Conservation (phyloP, 768 basidiomycete species). For the Tulasnella sp. region DNA sequence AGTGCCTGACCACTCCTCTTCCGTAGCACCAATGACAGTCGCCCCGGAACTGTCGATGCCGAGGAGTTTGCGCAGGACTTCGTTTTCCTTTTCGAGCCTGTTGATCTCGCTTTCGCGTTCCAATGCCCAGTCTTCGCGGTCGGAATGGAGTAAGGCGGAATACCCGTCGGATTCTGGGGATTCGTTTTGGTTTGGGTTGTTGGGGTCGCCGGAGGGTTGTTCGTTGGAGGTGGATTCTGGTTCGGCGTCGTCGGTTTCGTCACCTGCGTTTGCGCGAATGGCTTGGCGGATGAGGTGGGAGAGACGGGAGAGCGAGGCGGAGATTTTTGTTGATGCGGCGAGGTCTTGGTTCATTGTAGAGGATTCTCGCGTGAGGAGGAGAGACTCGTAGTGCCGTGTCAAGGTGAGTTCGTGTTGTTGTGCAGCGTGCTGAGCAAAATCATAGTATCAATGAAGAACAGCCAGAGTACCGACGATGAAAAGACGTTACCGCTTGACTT, state of each 20-base stretch:
- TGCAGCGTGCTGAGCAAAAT: constrained; percentile 58
- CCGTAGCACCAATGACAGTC: constrained; percentile 3
- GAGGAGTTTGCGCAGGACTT: constrained; percentile 57
- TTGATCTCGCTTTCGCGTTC: constrained; percentile 81
- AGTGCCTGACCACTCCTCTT: constrained; percentile 12
- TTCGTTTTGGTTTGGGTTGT: constrained; percentile 23
- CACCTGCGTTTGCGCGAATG: constrained; percentile 55
- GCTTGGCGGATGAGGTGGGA: constrained; percentile 58
- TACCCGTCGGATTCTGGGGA: background rate
- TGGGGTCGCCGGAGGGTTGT: background rate
- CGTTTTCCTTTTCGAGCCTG: constrained; percentile 74
- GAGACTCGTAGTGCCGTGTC: constrained; percentile 77
- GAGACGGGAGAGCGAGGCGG: constrained; percentile 59
- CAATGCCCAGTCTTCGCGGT: constrained; percentile 65
- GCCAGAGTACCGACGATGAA: background rate
- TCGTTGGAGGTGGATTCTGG: constrained; percentile 5
- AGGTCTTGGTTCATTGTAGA: constrained; percentile 45
- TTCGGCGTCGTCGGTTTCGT: constrained; percentile 27
- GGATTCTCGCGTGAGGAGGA: constrained; percentile 57
- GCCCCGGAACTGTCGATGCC: constrained; percentile 35
- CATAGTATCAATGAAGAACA: background rate
- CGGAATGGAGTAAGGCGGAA: constrained; percentile 13
- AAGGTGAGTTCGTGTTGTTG: constrained; percentile 81
- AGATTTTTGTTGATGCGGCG: constrained; percentile 44
- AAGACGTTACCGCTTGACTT: constrained; percentile 54